These are phyloP conservation scores for Mucor irregularis DNA, from an alignment of 371 early-diverging fungal genomes.

Conservation along the genomic window DNA sequence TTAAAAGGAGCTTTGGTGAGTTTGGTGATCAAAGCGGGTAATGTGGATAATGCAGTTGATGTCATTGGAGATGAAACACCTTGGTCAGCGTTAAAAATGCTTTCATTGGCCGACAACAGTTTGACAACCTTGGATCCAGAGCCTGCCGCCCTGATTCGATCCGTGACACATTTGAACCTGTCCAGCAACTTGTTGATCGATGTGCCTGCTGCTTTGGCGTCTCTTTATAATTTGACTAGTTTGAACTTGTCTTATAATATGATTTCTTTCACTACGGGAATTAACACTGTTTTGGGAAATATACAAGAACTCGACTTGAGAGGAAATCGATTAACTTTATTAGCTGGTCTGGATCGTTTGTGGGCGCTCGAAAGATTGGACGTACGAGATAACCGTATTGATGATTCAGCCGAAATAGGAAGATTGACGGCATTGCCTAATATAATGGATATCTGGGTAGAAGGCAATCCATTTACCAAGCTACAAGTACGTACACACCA, in stretches of 20 bases:
- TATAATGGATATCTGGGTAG: slow-evolving; percentile 59
- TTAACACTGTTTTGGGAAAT: slow-evolving; percentile 68
- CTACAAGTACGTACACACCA: slow-evolving; percentile 48
- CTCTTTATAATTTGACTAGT: slow-evolving; percentile 57
- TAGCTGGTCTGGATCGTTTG: slow-evolving; percentile 68
- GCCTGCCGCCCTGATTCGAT: slow-evolving; percentile 44
- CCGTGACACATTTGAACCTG: slow-evolving; percentile 61
- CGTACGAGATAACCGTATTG: slow-evolving; percentile 66
- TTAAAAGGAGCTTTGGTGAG: slow-evolving; percentile 42
- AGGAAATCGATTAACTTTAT: slow-evolving; percentile 63
- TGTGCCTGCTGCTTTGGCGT: slow-evolving; percentile 58
- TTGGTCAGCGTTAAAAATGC: slow-evolving; percentile 51
- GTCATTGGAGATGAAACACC: slow-evolving; percentile 9
- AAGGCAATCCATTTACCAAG: slow-evolving; percentile 62
- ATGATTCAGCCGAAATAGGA: slow-evolving; percentile 59
- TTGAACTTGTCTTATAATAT: slow-evolving; percentile 69
- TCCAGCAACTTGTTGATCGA: slow-evolving; percentile 64
- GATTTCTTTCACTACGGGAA: slow-evolving; percentile 60
- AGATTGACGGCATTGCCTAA: slow-evolving; percentile 60
- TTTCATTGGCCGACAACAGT: slow-evolving; percentile 61
- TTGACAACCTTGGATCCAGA: slow-evolving; percentile 51
- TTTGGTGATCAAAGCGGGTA: slow-evolving; percentile 46
- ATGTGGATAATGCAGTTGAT: slow-evolving; percentile 36
- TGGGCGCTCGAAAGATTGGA: slow-evolving; percentile 74
- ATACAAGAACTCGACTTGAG: slow-evolving; percentile 63